Evolutionary conservation across 345 rosid species (phyloP).

Genomic region (Theobroma cacao): DNA sequence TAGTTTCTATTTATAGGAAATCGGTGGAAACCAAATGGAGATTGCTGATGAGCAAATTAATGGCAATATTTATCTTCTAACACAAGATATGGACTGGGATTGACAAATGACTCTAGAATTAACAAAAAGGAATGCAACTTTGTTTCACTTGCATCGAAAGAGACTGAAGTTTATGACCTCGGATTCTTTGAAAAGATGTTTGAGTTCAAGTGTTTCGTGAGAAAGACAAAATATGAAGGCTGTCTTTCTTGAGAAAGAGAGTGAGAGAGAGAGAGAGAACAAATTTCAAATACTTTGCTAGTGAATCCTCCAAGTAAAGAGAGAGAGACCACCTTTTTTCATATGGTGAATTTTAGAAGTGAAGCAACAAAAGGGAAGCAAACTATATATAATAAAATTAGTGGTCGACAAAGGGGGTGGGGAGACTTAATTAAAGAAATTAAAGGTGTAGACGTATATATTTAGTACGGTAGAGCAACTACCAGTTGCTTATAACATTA

Average conservation of each 20-base stretch:
- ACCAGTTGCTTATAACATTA: slow-evolving; percentile 47
- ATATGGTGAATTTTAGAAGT: slow-evolving; percentile 11
- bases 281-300: background rate
- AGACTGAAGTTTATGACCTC: background rate
- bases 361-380: slow-evolving; percentile 10
- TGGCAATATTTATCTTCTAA: background rate
- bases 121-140: background rate
- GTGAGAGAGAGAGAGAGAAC: background rate
- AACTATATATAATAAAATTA: background rate
- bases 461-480: slow-evolving; percentile 44
- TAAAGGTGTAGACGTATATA: slow-evolving; percentile 31
- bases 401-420: slow-evolving; percentile 3
- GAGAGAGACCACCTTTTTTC: background rate
- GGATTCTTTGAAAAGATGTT: slow-evolving; percentile 4
- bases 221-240: background rate
- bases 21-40: background rate
- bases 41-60: too few species aligned
- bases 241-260: background rate
- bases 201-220: background rate
- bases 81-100: background rate
- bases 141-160: background rate
- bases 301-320: background rate
- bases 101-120: background rate
- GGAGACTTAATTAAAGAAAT: slow-evolving; percentile 22
- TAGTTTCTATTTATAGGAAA: background rate